phyloP scores from a whole-genome alignment of 768 basidiomycete genomes.

The Leccinum fibrillosum region DNA sequence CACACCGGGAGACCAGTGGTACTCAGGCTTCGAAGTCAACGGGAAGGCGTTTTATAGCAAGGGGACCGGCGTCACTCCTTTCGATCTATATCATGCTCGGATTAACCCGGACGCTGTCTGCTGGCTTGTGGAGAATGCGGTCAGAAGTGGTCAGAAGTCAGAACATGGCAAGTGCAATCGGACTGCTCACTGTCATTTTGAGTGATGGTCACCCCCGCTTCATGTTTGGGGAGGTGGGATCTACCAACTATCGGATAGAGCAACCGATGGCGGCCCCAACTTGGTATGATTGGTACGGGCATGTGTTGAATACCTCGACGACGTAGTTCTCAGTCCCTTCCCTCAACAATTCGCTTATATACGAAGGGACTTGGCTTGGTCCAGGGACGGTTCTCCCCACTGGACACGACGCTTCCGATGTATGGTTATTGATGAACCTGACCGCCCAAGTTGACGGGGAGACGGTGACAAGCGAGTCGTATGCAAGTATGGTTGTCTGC shows the following conservation, averaged over 20 bases:
- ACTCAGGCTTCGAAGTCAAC: constrained; percentile 48
- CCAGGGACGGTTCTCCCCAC: constrained; percentile 39
- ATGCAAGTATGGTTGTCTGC: constrained; percentile 33
- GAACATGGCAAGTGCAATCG: constrained; percentile 46
- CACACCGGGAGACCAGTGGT: constrained; percentile 59
- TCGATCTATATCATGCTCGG: constrained; percentile 56
- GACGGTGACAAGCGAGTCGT: constrained; percentile 49
- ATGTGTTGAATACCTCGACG: constrained; percentile 34
- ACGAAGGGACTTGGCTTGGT: constrained; percentile 36
- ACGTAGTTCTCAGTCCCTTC: constrained; percentile 42
- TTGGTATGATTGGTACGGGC: constrained; percentile 57
- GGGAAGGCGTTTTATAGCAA: constrained; percentile 53
- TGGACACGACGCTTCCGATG: constrained; percentile 39
- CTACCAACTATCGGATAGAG: constrained; percentile 43
- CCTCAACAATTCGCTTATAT: constrained; percentile 49
- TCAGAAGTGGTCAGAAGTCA: constrained; percentile 42
- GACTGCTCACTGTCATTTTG: not conserved
- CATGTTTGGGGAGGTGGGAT: constrained; percentile 60
- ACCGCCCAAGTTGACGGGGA: constrained; percentile 41
- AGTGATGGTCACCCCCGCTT: constrained; percentile 32
- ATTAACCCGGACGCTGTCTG: constrained; percentile 47
- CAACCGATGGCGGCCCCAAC: constrained; percentile 41
- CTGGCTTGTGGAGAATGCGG: constrained; percentile 56
- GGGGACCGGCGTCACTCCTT: constrained; percentile 59
- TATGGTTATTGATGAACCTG: constrained; percentile 50